Evolutionary conservation across 768 basidiomycete species (phyloP).

Genomic region (Gloeophyllum trabeum): DNA sequence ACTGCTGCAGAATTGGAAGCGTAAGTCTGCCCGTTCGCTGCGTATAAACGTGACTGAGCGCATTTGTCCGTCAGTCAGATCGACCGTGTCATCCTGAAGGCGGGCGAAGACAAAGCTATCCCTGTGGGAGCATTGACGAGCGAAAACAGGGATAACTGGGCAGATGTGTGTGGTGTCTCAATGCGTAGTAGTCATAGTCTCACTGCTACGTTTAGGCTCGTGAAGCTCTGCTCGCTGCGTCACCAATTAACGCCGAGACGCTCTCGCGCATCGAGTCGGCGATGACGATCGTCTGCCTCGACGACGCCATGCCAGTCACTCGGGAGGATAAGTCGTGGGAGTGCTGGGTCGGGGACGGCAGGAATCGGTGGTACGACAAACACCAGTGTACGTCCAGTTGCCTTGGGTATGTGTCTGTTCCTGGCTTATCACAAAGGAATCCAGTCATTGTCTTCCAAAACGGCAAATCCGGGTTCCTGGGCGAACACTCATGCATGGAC

Average conservation of each 20-base stretch:
- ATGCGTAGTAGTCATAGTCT: conserved; percentile 7
- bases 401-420: not conserved
- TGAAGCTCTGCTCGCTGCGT: conserved; percentile 49
- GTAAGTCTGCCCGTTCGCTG: conserved; percentile 20
- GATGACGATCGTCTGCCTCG: conserved; percentile 79
- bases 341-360: conserved; percentile 84
- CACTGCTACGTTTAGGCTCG: conserved; percentile 28
- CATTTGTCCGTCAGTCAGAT: conserved; percentile 38
- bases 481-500: conserved; percentile 84
- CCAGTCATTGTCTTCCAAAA: conserved; percentile 91
- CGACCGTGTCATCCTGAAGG: conserved; percentile 51
- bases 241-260: conserved; percentile 50
- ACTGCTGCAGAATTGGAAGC: conserved; percentile 76
- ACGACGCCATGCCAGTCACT: conserved; percentile 72
- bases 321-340: conserved; percentile 74
- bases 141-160: conserved; percentile 87
- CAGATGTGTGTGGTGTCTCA: conserved; percentile 40
- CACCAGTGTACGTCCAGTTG: conserved; percentile 63
- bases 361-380: conserved; percentile 94
- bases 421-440: not conserved
- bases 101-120: conserved; percentile 32
- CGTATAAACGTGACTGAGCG: not conserved
- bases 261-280: conserved; percentile 82
- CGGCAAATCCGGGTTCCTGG: conserved; percentile 88
- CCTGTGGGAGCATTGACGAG: conserved; percentile 74